Conservation (phyloP, 495 filamentous ascomycete genomes). For the Neurospora sp. region DNA sequence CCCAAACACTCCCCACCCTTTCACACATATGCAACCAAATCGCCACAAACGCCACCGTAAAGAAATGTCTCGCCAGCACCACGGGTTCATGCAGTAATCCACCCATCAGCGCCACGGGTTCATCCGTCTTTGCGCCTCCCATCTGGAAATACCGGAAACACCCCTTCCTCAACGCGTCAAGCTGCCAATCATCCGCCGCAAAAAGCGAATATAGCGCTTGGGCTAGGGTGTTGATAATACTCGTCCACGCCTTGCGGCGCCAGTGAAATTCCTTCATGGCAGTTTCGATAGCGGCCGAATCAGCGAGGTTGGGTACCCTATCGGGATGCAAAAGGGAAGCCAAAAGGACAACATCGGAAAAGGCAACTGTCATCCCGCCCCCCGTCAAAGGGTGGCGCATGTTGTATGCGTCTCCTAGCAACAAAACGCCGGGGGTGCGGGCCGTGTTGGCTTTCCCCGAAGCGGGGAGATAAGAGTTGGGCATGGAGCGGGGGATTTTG, state of each 20-base stretch:
- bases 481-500: constrained; percentile 68
- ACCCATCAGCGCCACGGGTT: constrained; percentile 72
- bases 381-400: constrained; percentile 95
- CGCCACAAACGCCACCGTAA: constrained; percentile 77
- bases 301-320: constrained; percentile 55
- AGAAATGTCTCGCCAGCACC: constrained; percentile 86
- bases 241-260: constrained; percentile 67
- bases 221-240: constrained; percentile 92
- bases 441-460: constrained; percentile 40
- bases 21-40: constrained; percentile 67
- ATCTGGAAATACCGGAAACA: constrained; percentile 90
- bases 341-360: constrained; percentile 79
- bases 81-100: constrained; percentile 71
- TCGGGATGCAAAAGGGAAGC: constrained; percentile 57
- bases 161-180: constrained; percentile 73
- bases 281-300: constrained; percentile 50
- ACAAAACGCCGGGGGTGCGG: constrained; percentile 60
- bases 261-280: constrained; percentile 79
- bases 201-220: constrained; percentile 88
- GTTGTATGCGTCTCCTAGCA: constrained; percentile 89
- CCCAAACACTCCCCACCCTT: constrained; percentile 16
- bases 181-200: constrained; percentile 69
- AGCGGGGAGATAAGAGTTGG: constrained; percentile 83
- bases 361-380: constrained; percentile 91
- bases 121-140: constrained; percentile 53